Base-by-base conservation (phyloP, 192 early-diverging fungal genomes). In the Coemansia sp. region DNA sequence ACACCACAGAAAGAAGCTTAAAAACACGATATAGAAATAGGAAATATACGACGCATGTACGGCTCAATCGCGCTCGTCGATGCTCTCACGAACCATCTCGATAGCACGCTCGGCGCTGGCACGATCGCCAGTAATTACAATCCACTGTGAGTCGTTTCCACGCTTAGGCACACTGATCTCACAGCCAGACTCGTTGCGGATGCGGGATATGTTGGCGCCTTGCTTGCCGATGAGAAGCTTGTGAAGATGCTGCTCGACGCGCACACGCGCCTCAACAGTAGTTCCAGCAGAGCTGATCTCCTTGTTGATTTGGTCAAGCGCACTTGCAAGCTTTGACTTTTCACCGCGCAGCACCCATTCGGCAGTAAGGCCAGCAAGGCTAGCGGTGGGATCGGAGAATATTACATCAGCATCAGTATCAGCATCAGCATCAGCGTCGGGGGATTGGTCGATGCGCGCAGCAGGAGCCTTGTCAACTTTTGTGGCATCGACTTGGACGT, bases 181-280 rank as follows among this genome's bases (percentile, higher is more conserved):
- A 37, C 88, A 90, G 15, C 74, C 84, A 19, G 86, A 85, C 11
- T 85, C 85, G 19, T 73, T 72, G 25, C 92, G 87, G 54, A 94
- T 87, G 19, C 84, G 71, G 29, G 72, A 79, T 61, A 94, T 90
- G 23, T 86, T 92, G 1, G 79, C 54, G 19, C 92, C 92, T 37
- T 73, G 80, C 64, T 85, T 82, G 50, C 92, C 92, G 61, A 94
- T 92, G 28, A 94, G 84, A 54, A 87, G 83, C 34, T 89, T 85
- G 61, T 87, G 84, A 33, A 68, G 50, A 23, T 65, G 63, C 31
- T 85, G 75, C 34, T 82, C 79, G 20, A 86, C 47, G 11, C 77
- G 65, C 31, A 84, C 25, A 17, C 74, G 75, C 0, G 78, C 84
- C 27, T 76, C 79, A 7, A 10, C 25, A n/a, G 37, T 47, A 0